Base-by-base conservation (phyloP, 768 basidiomycete species). In the Termitomyces sp. region DNA sequence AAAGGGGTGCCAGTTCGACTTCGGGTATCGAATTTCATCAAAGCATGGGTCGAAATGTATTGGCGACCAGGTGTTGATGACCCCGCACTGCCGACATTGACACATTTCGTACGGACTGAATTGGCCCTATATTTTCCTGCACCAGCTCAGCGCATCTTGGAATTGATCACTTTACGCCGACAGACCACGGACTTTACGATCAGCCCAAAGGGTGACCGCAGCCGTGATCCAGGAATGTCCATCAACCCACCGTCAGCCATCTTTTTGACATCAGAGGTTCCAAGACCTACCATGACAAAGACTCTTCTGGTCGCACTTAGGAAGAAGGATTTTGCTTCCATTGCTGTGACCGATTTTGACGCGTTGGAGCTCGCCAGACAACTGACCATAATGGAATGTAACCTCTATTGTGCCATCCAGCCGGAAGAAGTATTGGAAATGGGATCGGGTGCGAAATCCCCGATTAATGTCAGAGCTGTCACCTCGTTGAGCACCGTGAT, bases 1-100 rank as follows among this genome's bases (percentile, higher is more conserved):
- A 98, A 97, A 74, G 90, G 89, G 22, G 82, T 92, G 5, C 95
- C 96, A 7, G 88, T 98, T 42, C 89, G 96, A 44, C 75, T 98
- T 57, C 84, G 97, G 34, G 88, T 98, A 41, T 89, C 90, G 47
- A 96, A 96, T 70, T 87, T 98, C 68, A 82, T 98, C 75, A 98
- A 95, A 77, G 80, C 81, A 12, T 99, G 97, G 97, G 78, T 97
- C 53, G 95, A 98, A 70, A 77, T 79, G 61, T 88, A 96, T 72
- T 98, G 96, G 95, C 81, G 88, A 7, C 70, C 84, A n/a, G 80
- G 81, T 0, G 77, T 82, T 11, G 97, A 98, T 69, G 81, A 85
- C 59, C 75, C 75, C 8, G 86, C 88, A 18, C 73, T 91, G 44
- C 77, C 78, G 18, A 67, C 76, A 18, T 72, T 91, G 67, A 76